Evolutionary conservation across 1,284 basidiomycete species (phyloP).

Genomic region (Puccinia novopanici): DNA sequence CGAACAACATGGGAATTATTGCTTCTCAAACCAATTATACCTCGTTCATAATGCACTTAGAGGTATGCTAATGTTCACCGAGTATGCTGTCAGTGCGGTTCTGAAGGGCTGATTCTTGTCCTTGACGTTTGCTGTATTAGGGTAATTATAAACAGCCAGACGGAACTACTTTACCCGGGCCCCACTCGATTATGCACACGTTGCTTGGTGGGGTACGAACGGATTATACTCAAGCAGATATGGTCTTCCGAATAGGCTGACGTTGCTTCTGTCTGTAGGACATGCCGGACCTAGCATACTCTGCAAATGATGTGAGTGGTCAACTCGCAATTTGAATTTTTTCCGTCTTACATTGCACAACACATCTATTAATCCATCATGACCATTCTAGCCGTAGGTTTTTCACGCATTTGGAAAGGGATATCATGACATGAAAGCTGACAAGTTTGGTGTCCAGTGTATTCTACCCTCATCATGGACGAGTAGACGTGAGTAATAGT

Average conservation of each 20-base stretch:
- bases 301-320: slow-evolving; percentile 43
- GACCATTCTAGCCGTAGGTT: slow-evolving; percentile 23
- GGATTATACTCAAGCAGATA: neutral
- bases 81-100: neutral
- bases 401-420: neutral
- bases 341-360: neutral
- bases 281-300: slow-evolving; percentile 26
- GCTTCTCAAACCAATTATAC: slow-evolving; percentile 19
- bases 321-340: neutral
- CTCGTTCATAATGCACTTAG: slow-evolving; percentile 20
- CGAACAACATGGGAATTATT: slow-evolving; percentile 18
- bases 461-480: slow-evolving; percentile 7
- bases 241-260: neutral
- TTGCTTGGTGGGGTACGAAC: slow-evolving; percentile 39
- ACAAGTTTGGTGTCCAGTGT: neutral
- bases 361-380: neutral
- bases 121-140: neutral
- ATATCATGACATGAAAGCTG: neutral
- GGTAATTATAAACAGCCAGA: slow-evolving; percentile 13
- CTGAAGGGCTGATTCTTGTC: neutral
- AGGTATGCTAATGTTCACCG: slow-evolving; percentile 15
- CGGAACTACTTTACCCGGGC: slow-evolving; percentile 15
- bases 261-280: neutral
- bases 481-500: slow-evolving; percentile 4
- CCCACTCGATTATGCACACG: slow-evolving; percentile 34